phyloP scores from a whole-genome alignment of 176 grass and related monocot species.

The Raddia guianensis region DNA sequence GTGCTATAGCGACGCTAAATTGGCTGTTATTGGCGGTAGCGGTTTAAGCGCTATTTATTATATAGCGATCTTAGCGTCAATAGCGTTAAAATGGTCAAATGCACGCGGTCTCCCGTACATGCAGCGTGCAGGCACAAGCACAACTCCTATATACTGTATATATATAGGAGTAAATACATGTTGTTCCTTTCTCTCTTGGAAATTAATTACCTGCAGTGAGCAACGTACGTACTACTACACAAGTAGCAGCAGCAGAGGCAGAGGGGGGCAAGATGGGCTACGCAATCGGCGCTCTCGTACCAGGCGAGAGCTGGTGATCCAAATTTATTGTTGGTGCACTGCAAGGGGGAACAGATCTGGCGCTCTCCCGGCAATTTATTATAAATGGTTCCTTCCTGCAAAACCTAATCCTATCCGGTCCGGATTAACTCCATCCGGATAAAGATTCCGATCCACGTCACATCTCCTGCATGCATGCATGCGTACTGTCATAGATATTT shows the following conservation, averaged over 20 bases:
- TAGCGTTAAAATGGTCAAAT: no score
- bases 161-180: no score
- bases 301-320: neutral
- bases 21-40: no score
- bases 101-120: constrained; percentile 21
- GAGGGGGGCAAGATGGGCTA: neutral
- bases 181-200: neutral
- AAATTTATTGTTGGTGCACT: neutral
- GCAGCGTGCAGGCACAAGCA: no score
- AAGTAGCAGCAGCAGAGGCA: neutral
- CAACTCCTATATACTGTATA: neutral
- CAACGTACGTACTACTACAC: neutral
- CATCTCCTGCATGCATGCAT: neutral
- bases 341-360: neutral
- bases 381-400: neutral
- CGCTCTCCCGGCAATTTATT: no score
- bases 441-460: neutral
- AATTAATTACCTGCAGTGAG: neutral
- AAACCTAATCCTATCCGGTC: neutral
- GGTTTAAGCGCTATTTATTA: no score
- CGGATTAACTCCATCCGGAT: neutral
- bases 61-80: no score
- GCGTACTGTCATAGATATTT: no score
- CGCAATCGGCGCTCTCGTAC: neutral
- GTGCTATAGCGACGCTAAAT: no score